phyloP scores from a whole-genome alignment of 2,329 filamentous ascomycete genomes.

The Raffaelea ambrosiae region DNA sequence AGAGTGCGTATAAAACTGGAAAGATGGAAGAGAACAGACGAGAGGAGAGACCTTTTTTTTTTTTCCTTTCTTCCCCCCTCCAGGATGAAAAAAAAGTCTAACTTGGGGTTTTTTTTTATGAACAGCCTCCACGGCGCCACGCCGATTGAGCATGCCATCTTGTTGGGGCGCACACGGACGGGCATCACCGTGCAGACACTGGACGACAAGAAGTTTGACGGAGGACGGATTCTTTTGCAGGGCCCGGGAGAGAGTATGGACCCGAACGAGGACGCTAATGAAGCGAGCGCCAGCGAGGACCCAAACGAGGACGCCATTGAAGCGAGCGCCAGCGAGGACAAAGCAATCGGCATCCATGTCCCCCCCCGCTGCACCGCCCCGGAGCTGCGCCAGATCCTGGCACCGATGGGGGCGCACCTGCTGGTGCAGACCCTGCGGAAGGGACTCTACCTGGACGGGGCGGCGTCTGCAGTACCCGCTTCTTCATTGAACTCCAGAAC shows the following conservation, averaged over 20 bases:
- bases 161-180: slow-evolving; percentile 50
- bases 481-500: too few relatives aligned
- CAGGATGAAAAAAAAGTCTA: too few relatives aligned
- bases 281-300: too few relatives aligned
- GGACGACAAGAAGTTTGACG: slow-evolving; percentile 67
- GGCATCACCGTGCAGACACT: slow-evolving; percentile 86
- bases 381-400: slow-evolving; percentile 43
- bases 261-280: background rate
- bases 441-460: slow-evolving; percentile 48
- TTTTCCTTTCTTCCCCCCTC: background rate
- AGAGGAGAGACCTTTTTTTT: too few relatives aligned
- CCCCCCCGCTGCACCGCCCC: slow-evolving; percentile 32
- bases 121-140: slow-evolving; percentile 71
- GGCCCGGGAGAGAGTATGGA: slow-evolving; percentile 39
- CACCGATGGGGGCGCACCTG: slow-evolving; percentile 58
- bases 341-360: slow-evolving; percentile 43
- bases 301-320: too few relatives aligned
- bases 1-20: slow-evolving; percentile 48
- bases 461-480: too few relatives aligned
- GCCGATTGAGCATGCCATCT: slow-evolving; percentile 76
- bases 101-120: background rate
- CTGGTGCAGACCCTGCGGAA: slow-evolving; percentile 57
- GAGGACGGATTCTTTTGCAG: slow-evolving; percentile 67
- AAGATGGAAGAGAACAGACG: background rate
- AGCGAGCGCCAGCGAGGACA: background rate